These are phyloP conservation scores for Pseudonitzschia delicatissima DNA, from an alignment of 108 stramenopile species.

Conservation along the genomic window DNA sequence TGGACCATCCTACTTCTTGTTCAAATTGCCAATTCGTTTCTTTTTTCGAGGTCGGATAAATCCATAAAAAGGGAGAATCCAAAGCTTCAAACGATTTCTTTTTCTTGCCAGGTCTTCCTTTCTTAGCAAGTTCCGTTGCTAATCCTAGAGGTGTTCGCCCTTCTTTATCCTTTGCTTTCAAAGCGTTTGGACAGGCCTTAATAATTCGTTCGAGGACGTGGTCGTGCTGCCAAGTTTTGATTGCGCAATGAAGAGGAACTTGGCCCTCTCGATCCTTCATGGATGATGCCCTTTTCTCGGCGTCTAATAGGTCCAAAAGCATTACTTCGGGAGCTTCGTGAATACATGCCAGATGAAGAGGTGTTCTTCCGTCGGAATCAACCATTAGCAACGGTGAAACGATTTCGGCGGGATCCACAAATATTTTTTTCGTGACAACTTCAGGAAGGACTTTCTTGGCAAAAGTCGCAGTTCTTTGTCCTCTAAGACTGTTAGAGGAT, in stretches of 20 bases:
- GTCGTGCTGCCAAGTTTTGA: constrained; percentile 16
- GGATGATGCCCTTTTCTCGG: constrained; percentile 17
- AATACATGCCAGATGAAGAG: constrained; percentile 22
- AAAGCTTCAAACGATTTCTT: constrained; percentile 4
- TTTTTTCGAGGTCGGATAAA: constrained; percentile 1
- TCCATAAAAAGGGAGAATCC: constrained; percentile 22
- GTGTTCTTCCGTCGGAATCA: constrained; percentile 22
- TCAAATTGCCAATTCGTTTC: constrained; percentile 28
- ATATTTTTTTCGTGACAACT: neutral
- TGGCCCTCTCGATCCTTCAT: constrained; percentile 11
- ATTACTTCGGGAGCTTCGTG: constrained; percentile 18
- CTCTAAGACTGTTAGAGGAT: neutral
- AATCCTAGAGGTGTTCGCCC: constrained; percentile 26
- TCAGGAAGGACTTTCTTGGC: constrained; percentile 6
- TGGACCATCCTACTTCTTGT: constrained; percentile 21
- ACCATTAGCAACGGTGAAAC: constrained; percentile 19
- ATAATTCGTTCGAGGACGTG: constrained; percentile 23
- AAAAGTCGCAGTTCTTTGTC: too few species aligned
- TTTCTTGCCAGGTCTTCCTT: constrained; percentile 2
- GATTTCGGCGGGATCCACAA: constrained; percentile 9
- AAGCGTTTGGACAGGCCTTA: constrained; percentile 23
- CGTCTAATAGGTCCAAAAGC: constrained; percentile 4
- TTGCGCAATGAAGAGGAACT: constrained; percentile 30
- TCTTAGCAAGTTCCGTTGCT: constrained; percentile 15
- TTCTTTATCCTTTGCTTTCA: constrained; percentile 20